Evolutionary conservation across 805 yeast genomes (phyloP), one percentile per base, ranked within the genome.

Genomic region (Candida nitratophila): DNA sequence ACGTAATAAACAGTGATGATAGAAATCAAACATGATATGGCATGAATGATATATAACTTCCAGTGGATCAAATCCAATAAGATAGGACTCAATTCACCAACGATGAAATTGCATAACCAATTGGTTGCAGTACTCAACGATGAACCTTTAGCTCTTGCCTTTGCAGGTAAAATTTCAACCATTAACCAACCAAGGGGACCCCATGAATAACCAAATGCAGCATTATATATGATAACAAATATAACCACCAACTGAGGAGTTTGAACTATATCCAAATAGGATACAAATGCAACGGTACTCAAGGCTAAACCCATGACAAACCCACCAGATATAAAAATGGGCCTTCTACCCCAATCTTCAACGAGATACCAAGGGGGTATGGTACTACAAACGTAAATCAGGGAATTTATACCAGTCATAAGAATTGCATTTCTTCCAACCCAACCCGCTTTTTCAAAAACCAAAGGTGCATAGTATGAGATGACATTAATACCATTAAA

Each of bases 401-500:
- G 48, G 6, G 79, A 73, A 53, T 83, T 83, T 46, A 86, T 72
- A 20, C 97, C 97, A 0, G 97, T 87, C 95, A 89, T 86, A 50
- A 88, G 73, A 49, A 89, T 79, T 3, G 96, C 96, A 51, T 79
- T 77, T 47, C 95, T 71, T 22, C 96, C 96, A 8, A 74, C 64
- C 96, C 96, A 90, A 24, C 97, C 97, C 3, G 96, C 96, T 53
- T 86, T 86, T 61, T 90, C 96, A 63, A 89, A 90, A 40, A 89
- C 95, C 63, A 90, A 68, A 2, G 96, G 96, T 2, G 96, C 96
- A 66, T 89, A 89, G 64, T 90, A 90, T 1, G 95, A 82, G 44
- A 90, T 86, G 42, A 90, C 91, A 58, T 89, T 90, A 63, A 89
- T 90, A 55, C 97, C 97, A 61, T 89, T 86, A 60, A 90, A 70